These are phyloP conservation scores for Farysia itapuensis DNA, from an alignment of 1,284 basidiomycete genomes.

Conservation along the genomic window DNA sequence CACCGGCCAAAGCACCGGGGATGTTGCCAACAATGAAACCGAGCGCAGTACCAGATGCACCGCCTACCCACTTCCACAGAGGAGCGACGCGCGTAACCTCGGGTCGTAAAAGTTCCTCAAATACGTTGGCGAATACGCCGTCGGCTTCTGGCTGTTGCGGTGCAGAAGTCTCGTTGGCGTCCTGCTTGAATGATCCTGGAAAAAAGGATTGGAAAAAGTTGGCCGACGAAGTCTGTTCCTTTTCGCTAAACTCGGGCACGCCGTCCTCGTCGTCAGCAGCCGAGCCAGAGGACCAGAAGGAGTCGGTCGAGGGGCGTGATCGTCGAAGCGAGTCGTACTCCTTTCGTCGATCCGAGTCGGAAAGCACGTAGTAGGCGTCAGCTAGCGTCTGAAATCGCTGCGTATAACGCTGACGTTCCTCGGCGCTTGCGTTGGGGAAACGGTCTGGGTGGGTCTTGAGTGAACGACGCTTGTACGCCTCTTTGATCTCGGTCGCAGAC, in stretches of 20 bases:
- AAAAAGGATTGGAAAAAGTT: constrained; percentile 53
- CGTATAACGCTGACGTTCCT: constrained; percentile 68
- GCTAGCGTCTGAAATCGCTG: constrained; percentile 69
- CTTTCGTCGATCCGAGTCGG: constrained; percentile 72
- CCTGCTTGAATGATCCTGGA: constrained; percentile 23
- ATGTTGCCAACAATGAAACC: constrained; percentile 54
- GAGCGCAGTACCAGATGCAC: constrained; percentile 47
- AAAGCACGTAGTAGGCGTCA: constrained; percentile 94
- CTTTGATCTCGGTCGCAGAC: constrained; percentile 72
- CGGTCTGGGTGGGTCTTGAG: constrained; percentile 81
- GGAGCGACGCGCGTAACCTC: constrained; percentile 52
- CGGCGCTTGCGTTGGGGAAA: constrained; percentile 72
- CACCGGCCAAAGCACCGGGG: constrained; percentile 51
- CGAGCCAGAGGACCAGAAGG: constrained; percentile 1
- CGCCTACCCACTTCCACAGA: constrained; percentile 48
- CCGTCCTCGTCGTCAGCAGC: constrained; percentile 23
- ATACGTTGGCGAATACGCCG: constrained; percentile 49
- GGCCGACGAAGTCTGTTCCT: constrained; percentile 41
- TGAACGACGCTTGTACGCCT: constrained; percentile 79
- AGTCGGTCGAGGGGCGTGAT: constrained; percentile 19
- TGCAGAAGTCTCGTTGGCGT: constrained; percentile 1
- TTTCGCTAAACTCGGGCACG: constrained; percentile 30
- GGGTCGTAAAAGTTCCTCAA: constrained; percentile 56
- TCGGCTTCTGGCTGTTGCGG: constrained; percentile 43
- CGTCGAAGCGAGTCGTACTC: constrained; percentile 67